phyloP scores from a whole-genome alignment of 768 basidiomycete species.

The Pluteus cervinus region DNA sequence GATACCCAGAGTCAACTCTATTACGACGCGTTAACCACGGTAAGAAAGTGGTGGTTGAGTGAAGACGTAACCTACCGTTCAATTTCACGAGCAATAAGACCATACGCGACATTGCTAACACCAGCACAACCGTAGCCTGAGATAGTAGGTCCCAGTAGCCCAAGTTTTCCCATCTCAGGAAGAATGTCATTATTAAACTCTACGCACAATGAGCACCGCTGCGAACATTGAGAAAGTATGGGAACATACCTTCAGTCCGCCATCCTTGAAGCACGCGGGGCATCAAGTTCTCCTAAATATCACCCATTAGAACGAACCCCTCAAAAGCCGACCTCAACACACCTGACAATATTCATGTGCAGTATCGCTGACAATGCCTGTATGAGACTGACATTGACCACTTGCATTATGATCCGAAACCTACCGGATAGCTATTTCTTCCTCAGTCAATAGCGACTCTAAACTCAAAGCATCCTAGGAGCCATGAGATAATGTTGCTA shows the following conservation, averaged over 20 bases:
- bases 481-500: neutral
- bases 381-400: slow-evolving; percentile 2
- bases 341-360: slow-evolving; percentile 78
- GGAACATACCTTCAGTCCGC: slow-evolving; percentile 70
- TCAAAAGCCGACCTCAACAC: too few species aligned
- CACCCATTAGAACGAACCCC: too few species aligned
- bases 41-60: neutral
- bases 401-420: slow-evolving; percentile 12
- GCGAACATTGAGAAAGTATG: neutral
- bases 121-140: slow-evolving; percentile 93
- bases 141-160: slow-evolving; percentile 89
- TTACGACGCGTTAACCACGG: slow-evolving; percentile 1
- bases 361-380: slow-evolving; percentile 50
- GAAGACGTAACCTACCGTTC: slow-evolving; percentile 54
- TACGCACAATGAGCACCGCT: slow-evolving; percentile 17
- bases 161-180: slow-evolving; percentile 89
- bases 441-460: slow-evolving; percentile 78
- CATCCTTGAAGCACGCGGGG: slow-evolving; percentile 90
- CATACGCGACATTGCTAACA: slow-evolving; percentile 86
- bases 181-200: slow-evolving; percentile 76
- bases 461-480: slow-evolving; percentile 77
- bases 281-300: slow-evolving; percentile 62
- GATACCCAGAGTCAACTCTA: slow-evolving; percentile 95
- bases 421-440: slow-evolving; percentile 85
- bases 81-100: slow-evolving; percentile 89